Evolutionary conservation across 306 rosid genomes (phyloP).

Genomic region (Ammopiptanthus mongolicus): DNA sequence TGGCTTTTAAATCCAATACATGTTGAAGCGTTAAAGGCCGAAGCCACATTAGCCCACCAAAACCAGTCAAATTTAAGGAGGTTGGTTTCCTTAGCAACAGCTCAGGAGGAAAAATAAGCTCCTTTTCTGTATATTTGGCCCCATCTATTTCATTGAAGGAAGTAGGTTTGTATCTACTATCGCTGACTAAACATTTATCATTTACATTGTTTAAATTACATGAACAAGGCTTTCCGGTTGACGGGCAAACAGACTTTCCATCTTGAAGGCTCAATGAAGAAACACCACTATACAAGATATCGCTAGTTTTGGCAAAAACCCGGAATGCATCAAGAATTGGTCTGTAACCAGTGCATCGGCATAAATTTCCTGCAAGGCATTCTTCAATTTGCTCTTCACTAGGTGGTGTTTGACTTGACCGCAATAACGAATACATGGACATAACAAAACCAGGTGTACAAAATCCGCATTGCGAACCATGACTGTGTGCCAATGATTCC

Average conservation of each 20-base stretch:
- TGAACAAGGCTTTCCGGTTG: slow-evolving; percentile 85
- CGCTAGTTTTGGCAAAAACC: slow-evolving; percentile 74
- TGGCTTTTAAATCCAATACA: slow-evolving; percentile 64
- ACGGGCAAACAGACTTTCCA: slow-evolving; percentile 70
- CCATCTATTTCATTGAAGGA: slow-evolving; percentile 79
- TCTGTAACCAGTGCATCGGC: slow-evolving; percentile 97
- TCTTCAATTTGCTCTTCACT: slow-evolving; percentile 83
- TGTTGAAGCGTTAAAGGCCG: slow-evolving; percentile 70
- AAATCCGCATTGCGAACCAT: slow-evolving; percentile 97
- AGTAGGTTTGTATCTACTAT: slow-evolving; percentile 38
- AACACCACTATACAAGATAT: slow-evolving; percentile 50
- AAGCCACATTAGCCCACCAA: slow-evolving; percentile 77
- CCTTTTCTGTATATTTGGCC: slow-evolving; percentile 70
- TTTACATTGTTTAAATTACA: slow-evolving; percentile 48
- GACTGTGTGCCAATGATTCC: slow-evolving; percentile 85
- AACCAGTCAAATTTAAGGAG: slow-evolving; percentile 62
- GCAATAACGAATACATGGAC: slow-evolving; percentile 83
- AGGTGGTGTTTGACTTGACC: slow-evolving; percentile 79
- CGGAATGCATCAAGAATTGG: slow-evolving; percentile 91
- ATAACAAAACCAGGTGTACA: slow-evolving; percentile 94
- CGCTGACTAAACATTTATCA: slow-evolving; percentile 32
- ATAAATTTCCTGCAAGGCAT: slow-evolving; percentile 89
- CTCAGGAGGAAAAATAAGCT: slow-evolving; percentile 92
- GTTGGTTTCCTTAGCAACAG: slow-evolving; percentile 50
- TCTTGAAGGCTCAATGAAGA: slow-evolving; percentile 48